Conservation (phyloP, 2,329 filamentous ascomycete genomes). For the Fusarium acutatum region DNA sequence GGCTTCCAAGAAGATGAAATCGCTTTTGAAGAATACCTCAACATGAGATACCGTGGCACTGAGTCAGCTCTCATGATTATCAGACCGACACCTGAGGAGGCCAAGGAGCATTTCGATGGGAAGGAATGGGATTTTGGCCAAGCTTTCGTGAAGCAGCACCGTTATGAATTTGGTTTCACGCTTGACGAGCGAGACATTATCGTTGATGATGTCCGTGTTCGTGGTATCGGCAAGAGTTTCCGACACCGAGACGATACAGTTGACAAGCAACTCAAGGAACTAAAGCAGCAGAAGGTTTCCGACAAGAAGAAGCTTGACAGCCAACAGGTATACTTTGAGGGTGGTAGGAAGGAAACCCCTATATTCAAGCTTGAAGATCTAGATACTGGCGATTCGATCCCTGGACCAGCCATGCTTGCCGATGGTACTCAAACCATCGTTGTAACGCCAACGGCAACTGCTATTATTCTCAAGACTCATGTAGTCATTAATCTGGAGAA, state of each 20-base stretch:
- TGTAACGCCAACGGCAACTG: conserved; percentile 79
- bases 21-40: conserved; percentile 89
- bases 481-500: conserved; percentile 86
- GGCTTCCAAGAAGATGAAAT: conserved; percentile 81
- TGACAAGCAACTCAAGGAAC: conserved; percentile 79
- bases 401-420: conserved; percentile 85
- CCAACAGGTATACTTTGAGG: conserved; percentile 83
- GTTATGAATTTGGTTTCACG: conserved; percentile 93
- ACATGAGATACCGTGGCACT: conserved; percentile 91
- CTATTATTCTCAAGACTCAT: conserved; percentile 83
- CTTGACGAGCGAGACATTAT: conserved; percentile 86
- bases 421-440: conserved; percentile 94
- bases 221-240: conserved; percentile 90
- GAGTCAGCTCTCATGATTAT: conserved; percentile 92
- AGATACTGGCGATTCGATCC: conserved; percentile 73
- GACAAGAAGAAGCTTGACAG: conserved; percentile 70
- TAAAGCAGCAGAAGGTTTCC: conserved; percentile 67
- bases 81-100: conserved; percentile 72
- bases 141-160: conserved; percentile 86
- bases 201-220: conserved; percentile 86
- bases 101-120: conserved; percentile 65
- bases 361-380: conserved; percentile 85
- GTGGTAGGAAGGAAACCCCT: conserved; percentile 78
- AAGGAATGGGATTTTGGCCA: conserved; percentile 84
- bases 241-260: conserved; percentile 81